Evolutionary conservation across 208 protist genomes (phyloP).

Genomic region (Phytomonas sp.): DNA sequence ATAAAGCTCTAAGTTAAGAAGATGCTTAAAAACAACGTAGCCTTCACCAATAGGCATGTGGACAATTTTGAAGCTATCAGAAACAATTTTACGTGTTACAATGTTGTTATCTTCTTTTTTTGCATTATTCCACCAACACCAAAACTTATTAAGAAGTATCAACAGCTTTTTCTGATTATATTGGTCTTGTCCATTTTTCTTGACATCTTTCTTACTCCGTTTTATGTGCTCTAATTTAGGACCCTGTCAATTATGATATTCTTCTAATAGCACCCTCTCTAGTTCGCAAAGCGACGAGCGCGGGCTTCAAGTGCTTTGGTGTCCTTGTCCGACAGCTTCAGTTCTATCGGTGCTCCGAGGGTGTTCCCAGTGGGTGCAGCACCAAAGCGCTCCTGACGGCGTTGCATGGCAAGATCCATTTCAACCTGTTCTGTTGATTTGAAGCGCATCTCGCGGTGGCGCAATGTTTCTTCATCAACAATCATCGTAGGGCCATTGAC

Average conservation of each 20-base stretch:
- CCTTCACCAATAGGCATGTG: not conserved
- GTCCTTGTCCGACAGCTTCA: constrained; percentile 35
- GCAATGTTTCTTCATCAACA: constrained; percentile 55
- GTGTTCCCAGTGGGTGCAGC: not conserved
- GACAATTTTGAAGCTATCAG: not conserved
- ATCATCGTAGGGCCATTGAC: constrained; percentile 14
- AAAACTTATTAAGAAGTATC: not conserved
- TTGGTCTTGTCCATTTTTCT: not conserved
- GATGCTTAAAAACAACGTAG: not conserved
- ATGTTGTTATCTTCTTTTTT: not conserved
- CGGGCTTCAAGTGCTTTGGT: constrained; percentile 33
- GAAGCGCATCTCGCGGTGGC: constrained; percentile 56
- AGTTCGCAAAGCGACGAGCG: constrained; percentile 34
- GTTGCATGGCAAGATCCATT: constrained; percentile 19
- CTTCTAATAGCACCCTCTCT: constrained; percentile 1
- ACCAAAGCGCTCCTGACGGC: constrained; percentile 21
- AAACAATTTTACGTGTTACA: not conserved
- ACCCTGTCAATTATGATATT: not conserved
- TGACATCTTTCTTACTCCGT: not conserved
- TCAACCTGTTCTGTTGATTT: constrained; percentile 14
- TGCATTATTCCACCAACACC: not conserved
- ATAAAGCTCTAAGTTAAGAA: not conserved
- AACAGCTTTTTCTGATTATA: constrained; percentile 7
- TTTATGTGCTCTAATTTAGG: not conserved
- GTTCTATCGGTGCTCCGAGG: constrained; percentile 3